Base-by-base conservation (phyloP, 177 flowering plant species). In the Tripterygium wilfordii region DNA sequence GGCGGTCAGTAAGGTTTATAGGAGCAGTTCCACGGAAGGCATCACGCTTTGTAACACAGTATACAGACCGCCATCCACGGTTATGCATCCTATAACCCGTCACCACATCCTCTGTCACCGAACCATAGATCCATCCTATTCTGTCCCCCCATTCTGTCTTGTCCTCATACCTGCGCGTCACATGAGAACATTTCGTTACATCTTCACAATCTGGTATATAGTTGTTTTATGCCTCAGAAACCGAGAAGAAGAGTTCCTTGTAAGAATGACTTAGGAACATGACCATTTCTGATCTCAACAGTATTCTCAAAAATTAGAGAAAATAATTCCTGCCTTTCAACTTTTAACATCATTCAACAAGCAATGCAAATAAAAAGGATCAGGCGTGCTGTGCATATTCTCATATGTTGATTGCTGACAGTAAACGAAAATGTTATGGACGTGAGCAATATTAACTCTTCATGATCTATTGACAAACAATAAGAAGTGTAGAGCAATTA, bases 31-130 rank as follows among this genome's bases (percentile, higher is more conserved):
- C 92, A 1, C 85, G 75, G 40, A 84, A 84, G 1, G 92, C 92
- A 19, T 81, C 88, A 0, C 85, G 77, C 54, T 73, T 79, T 19
- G 92, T 81, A 31, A 84, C 63, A 62, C 92, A 84, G 46, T 84
- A 84, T 0, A 80, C 73, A 0, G 92, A 84, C 7, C 85, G 54
- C 88, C 92, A 84, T 18, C 92, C 92, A 43, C 92, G 81, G 63
- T 81, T 82, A 65, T 84, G 92, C 92, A 84, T 84, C 14, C 85
- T 38, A 60, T 79, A 84, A 0, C 92, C 92, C 0, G 92, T 84
- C 21, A 84, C 80, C 48, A 84, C 88, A 37, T 84, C 88, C 42
- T 83, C 91, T 10, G 87, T 83, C 45, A 83, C 91, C 10, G 91
- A 83, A 2, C 91, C 91, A n/a, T 84, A 84, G 33, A 84, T 84